A percentile compares a stretch with the other conserved stretches of the same genome.
These are phyloP conservation scores for Daldinia concentrica DNA, from an alignment of 495 filamentous ascomycete species.

Conservation along the genomic window DNA sequence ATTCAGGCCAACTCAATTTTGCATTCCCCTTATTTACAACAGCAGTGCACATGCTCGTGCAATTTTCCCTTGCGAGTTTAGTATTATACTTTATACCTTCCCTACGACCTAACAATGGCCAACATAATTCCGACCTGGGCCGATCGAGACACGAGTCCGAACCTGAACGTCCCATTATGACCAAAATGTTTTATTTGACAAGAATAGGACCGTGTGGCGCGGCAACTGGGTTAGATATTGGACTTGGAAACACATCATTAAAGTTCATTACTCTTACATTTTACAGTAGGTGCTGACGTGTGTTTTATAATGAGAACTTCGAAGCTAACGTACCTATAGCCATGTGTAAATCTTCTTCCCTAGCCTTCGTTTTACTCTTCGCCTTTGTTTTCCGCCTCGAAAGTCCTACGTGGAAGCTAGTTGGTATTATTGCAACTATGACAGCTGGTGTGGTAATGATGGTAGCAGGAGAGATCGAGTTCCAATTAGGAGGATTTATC, in stretches of 20 bases:
- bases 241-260: conserved; percentile 92
- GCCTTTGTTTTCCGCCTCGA: conserved; percentile 96
- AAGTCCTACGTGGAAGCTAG: conserved; percentile 81
- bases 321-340: conserved; percentile 57
- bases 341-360: conserved; percentile 98
- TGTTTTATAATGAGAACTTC: background rate
- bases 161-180: conserved; percentile 81
- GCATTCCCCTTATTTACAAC: conserved; percentile 96
- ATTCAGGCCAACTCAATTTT: conserved; percentile 83
- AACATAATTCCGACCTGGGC: conserved; percentile 56
- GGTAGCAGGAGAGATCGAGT: conserved; percentile 95
- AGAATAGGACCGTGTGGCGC: conserved; percentile 92
- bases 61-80: conserved; percentile 82
- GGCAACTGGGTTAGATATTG: conserved; percentile 95
- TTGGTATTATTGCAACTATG: conserved; percentile 90
- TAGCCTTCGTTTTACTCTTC: conserved; percentile 95
- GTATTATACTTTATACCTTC: conserved; percentile 86
- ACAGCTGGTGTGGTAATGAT: conserved; percentile 97
- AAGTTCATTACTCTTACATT: conserved; percentile 97
- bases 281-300: conserved; percentile 71
- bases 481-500: conserved; percentile 86
- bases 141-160: conserved; percentile 63
- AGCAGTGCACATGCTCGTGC: conserved; percentile 93
- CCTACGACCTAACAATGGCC: conserved; percentile 71
- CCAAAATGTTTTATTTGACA: conserved; percentile 88